These are phyloP conservation scores for Gossypium herbaceum DNA, from an alignment of 345 rosid genomes.

Conservation along the genomic window DNA sequence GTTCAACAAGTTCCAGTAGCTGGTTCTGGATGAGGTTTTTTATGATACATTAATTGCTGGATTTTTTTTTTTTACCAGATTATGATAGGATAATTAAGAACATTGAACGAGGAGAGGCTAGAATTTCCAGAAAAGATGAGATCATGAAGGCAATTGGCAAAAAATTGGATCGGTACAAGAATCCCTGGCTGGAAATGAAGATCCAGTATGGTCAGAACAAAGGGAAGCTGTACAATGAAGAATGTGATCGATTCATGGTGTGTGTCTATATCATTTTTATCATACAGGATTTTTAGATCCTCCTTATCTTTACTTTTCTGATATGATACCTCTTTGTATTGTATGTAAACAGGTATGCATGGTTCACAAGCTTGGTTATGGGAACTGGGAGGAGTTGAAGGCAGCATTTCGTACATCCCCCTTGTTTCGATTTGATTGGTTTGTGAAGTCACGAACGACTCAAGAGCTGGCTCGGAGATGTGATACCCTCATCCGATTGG, in stretches of 20 bases:
- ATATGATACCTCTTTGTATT: slow-evolving; percentile 1
- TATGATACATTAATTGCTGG: background rate
- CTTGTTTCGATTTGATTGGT: slow-evolving; percentile 93
- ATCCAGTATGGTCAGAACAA: slow-evolving; percentile 97
- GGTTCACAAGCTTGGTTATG: slow-evolving; percentile 98
- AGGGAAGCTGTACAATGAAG: slow-evolving; percentile 96
- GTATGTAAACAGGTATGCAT: slow-evolving; percentile 65
- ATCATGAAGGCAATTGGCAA: slow-evolving; percentile 98
- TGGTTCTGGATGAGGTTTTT: background rate
- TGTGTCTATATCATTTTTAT: background rate
- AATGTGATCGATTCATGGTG: slow-evolving; percentile 40
- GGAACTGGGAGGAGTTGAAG: slow-evolving; percentile 98
- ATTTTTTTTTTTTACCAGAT: slow-evolving; percentile 37
- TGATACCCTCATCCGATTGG: slow-evolving; percentile 86
- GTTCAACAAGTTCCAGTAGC: background rate
- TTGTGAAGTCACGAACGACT: slow-evolving; percentile 87
- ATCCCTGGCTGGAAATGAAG: slow-evolving; percentile 97
- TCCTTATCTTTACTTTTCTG: slow-evolving; percentile 33
- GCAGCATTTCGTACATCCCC: slow-evolving; percentile 81
- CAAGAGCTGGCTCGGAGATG: slow-evolving; percentile 97
- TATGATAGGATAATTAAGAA: slow-evolving; percentile 95
- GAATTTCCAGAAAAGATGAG: slow-evolving; percentile 94
- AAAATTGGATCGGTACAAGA: slow-evolving; percentile 96
- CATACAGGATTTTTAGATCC: background rate
- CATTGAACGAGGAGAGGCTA: slow-evolving; percentile 94